A percentile compares a stretch with the other conserved stretches of the same genome.
Evolutionary conservation across 2,329 filamentous ascomycete genomes (phyloP).

Genomic region (Gyromitra esculenta): DNA sequence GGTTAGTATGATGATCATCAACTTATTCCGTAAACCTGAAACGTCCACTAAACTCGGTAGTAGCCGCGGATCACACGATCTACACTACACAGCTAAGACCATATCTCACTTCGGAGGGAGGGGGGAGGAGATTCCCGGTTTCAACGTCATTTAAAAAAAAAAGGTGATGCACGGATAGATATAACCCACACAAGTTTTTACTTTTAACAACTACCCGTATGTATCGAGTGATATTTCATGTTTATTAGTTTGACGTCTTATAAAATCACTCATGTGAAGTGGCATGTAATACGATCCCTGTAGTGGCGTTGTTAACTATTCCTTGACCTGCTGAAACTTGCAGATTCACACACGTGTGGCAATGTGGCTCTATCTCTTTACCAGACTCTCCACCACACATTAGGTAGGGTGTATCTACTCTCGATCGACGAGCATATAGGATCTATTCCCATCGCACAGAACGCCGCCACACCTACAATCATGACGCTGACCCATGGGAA

Average conservation of each 20-base stretch:
- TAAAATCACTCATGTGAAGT: background rate
- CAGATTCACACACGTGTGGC: too few relatives aligned
- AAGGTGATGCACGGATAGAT: too few relatives aligned
- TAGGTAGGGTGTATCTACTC: background rate
- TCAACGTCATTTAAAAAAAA: too few relatives aligned
- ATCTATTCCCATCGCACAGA: background rate
- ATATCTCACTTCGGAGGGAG: too few relatives aligned
- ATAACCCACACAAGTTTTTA: background rate
- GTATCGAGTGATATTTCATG: constrained; percentile 8
- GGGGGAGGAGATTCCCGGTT: too few relatives aligned
- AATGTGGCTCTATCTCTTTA: too few relatives aligned
- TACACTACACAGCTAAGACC: background rate
- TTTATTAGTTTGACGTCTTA: background rate
- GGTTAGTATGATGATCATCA: background rate
- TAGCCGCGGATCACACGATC: background rate
- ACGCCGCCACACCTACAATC: constrained; percentile 3
- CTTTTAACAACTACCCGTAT: background rate
- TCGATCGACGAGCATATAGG: background rate
- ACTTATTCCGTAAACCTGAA: constrained; percentile 5
- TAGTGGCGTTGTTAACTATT: too few relatives aligned
- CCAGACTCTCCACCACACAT: background rate
- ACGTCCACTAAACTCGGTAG: background rate
- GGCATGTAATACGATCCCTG: too few relatives aligned
- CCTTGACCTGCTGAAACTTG: too few relatives aligned
- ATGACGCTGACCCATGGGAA: background rate